Percentiles rank a stretch among this genome's conserved stretches.
Conservation (phyloP, 1,139 yeast species). For the Candida buenavistaensis region DNA sequence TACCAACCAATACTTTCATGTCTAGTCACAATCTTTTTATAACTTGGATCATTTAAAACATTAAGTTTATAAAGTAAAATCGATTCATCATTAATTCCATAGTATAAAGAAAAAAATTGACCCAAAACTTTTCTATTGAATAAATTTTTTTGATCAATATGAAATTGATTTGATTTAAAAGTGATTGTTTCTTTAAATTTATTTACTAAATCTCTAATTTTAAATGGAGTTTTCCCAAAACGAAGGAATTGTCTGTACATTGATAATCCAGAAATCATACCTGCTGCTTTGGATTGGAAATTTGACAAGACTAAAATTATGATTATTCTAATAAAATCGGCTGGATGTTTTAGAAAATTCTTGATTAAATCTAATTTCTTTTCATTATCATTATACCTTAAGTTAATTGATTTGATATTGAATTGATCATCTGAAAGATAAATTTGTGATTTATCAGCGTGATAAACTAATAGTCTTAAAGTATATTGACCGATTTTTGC, state of each 20-base stretch:
- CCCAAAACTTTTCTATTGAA: slow-evolving; percentile 44
- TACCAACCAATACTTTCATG: slow-evolving; percentile 70
- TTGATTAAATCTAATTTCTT: slow-evolving; percentile 36
- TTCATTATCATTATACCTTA: slow-evolving; percentile 33
- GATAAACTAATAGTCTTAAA: slow-evolving; percentile 52
- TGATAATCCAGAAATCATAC: slow-evolving; percentile 52
- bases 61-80: slow-evolving; percentile 54
- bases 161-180: slow-evolving; percentile 14
- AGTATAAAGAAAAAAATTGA: slow-evolving; percentile 55
- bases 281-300: slow-evolving; percentile 33
- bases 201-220: slow-evolving; percentile 33
- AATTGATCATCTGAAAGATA: slow-evolving; percentile 35
- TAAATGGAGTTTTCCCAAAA: slow-evolving; percentile 71
- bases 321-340: slow-evolving; percentile 38
- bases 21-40: slow-evolving; percentile 38
- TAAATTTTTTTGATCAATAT: slow-evolving; percentile 28
- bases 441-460: slow-evolving; percentile 43
- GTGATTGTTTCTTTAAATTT: slow-evolving; percentile 19
- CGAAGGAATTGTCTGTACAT: slow-evolving; percentile 68
- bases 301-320: slow-evolving; percentile 30
- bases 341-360: slow-evolving; percentile 44
- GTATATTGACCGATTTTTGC: slow-evolving; percentile 65
- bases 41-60: slow-evolving; percentile 39
- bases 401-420: slow-evolving; percentile 31
- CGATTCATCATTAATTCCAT: slow-evolving; percentile 63